Base-by-base conservation (phyloP, 169 alveolate species). In the Cryptosporidium sp. region DNA sequence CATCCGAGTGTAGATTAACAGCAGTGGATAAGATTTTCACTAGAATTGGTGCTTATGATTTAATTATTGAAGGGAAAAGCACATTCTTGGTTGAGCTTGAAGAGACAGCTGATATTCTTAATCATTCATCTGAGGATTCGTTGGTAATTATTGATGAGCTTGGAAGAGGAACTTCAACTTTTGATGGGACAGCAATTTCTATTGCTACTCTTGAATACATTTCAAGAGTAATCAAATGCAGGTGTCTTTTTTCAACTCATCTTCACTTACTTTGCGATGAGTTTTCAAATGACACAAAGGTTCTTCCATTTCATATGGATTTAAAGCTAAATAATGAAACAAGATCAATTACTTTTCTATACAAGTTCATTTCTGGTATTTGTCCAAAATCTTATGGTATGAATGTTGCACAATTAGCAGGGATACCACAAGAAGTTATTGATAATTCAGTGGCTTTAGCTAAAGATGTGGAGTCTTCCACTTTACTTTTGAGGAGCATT, bases 161-260 rank as follows among this genome's bases (percentile, higher is more conserved):
- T 69, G 99, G 99, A 0, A 94, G 99, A 86, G 99, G 99, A 37
- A 99, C 99, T 0, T 96, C 99, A 2, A 98, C 99, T 21, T 97
- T 95, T 91, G 99, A 99, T 92, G 99, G 99, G 8, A 97, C 98
- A 21, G 98, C 99, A 18, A 97, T 99, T 12, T 99, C 99, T 3
- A 93, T 95, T 45, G 97, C 99, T 9, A 95, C 98, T 23, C 92
- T 98, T 42, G 96, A 95, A 60, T 94, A 96, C 87, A 86, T 98
- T 51, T 93, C 91, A 33, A 67, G 67, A 37, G 39, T 56, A 9
- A 84, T 94, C 8, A 75, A 93, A 91, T 96, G 99, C 93, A 94
- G 98, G 67, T 93, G 97, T 18, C 85, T 98, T 35, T 98, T 98
- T 92, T 96, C 99, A 12, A 98, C 99, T 65, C 99, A 98, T 87